Conservation (phyloP, 768 basidiomycete species). For the Mycena vulgaris region DNA sequence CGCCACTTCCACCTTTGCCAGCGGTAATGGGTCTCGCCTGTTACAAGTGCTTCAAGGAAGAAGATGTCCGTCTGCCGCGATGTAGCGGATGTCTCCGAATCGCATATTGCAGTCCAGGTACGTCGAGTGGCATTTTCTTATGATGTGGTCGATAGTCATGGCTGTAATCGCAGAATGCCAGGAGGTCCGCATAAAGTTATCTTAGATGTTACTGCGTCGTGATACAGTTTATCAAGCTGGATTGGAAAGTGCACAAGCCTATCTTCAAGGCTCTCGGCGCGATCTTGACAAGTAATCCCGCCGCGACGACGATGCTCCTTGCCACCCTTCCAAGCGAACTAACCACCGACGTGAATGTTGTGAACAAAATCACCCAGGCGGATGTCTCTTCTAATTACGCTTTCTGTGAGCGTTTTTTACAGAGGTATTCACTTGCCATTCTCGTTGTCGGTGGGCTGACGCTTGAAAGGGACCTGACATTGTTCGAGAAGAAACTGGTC, state of each 20-base stretch:
- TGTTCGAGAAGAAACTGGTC: too few relatives aligned
- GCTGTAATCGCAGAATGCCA: neutral
- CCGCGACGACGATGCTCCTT: too few relatives aligned
- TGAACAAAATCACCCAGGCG: neutral
- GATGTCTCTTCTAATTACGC: neutral
- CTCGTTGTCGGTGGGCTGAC: neutral
- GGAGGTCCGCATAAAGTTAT: neutral
- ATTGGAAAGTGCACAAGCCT: slow-evolving; percentile 13
- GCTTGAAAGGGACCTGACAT: neutral
- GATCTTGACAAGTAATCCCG: slow-evolving; percentile 13
- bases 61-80: neutral
- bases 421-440: slow-evolving; percentile 7
- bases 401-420: neutral
- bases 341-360: slow-evolving; percentile 8
- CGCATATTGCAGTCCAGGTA: neutral
- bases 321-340: slow-evolving; percentile 4
- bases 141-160: neutral
- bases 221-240: neutral
- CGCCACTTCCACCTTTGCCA: neutral
- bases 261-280: slow-evolving; percentile 22
- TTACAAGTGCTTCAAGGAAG: slow-evolving; percentile 13
- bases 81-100: slow-evolving; percentile 8
- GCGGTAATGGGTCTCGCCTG: slow-evolving; percentile 1
- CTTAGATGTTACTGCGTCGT: neutral
- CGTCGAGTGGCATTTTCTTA: neutral